These are phyloP conservation scores for Trichomonascus vanleenenianus DNA, from an alignment of 805 yeast species.

Conservation along the genomic window DNA sequence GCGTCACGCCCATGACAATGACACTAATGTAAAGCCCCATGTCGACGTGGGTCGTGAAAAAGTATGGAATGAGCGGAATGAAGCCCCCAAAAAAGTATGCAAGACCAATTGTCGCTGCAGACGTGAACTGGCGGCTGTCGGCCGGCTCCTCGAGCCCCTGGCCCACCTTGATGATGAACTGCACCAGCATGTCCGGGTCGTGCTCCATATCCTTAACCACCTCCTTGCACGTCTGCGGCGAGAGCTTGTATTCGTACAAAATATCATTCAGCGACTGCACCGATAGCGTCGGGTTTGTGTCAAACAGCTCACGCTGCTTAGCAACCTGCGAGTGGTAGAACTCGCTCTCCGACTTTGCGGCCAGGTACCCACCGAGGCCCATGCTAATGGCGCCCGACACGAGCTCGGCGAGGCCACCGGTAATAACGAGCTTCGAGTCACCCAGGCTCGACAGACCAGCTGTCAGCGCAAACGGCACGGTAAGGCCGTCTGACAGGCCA, in stretches of 20 bases:
- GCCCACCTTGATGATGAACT: conserved; percentile 80
- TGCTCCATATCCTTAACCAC: conserved; percentile 74
- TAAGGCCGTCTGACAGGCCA: conserved; percentile 90
- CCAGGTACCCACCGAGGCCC: conserved; percentile 96
- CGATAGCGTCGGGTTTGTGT: conserved; percentile 31
- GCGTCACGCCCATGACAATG: conserved; percentile 73
- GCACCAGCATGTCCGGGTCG: conserved; percentile 71
- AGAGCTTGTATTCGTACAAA: conserved; percentile 57
- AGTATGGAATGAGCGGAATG: conserved; percentile 85
- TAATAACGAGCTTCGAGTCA: conserved; percentile 79
- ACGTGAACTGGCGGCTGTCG: conserved; percentile 78
- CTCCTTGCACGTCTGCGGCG: conserved; percentile 63
- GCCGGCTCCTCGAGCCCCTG: conserved; percentile 95
- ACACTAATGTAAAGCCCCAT: conserved; percentile 71
- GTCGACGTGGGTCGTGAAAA: conserved; percentile 68
- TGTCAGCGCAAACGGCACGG: conserved; percentile 97
- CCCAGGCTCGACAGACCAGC: conserved; percentile 93
- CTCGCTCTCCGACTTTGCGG: conserved; percentile 75
- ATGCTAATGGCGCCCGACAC: conserved; percentile 95
- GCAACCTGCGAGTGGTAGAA: conserved; percentile 22
- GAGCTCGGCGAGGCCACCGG: conserved; percentile 97
- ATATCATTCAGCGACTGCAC: conserved; percentile 78
- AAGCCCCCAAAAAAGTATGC: conserved; percentile 90
- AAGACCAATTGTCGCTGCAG: conserved; percentile 84
- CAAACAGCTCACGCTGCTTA: conserved; percentile 22